phyloP scores from a whole-genome alignment of 176 grass and related monocot genomes.

The Juncus inflexus region DNA sequence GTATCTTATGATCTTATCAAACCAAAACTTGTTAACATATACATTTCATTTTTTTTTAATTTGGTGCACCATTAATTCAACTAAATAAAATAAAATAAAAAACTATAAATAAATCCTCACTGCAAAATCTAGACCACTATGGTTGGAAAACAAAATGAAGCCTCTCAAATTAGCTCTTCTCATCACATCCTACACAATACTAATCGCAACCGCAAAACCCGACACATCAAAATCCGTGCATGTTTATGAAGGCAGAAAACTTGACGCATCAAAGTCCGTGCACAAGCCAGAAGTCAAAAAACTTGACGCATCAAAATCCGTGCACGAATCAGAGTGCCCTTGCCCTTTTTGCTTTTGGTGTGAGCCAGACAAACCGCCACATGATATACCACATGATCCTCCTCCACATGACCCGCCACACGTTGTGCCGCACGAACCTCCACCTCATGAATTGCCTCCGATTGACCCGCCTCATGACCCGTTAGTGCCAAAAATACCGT shows the following conservation, averaged over 20 bases:
- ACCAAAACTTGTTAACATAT: not conserved
- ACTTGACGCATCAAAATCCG: constrained; percentile 7
- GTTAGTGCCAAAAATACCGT: constrained; percentile 13
- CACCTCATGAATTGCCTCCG: constrained; percentile 9
- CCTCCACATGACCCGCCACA: constrained; percentile 15
- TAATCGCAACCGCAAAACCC: not conserved
- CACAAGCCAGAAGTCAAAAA: no score
- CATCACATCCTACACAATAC: not conserved
- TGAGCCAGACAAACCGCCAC: constrained; percentile 6
- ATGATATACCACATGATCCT: not conserved
- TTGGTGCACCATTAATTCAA: constrained; percentile 19
- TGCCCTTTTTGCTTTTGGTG: constrained; percentile 22
- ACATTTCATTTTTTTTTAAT: not conserved
- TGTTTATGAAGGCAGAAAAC: no score
- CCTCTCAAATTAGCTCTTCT: constrained; percentile 16
- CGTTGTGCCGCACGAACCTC: not conserved
- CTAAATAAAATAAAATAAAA: constrained; percentile 6
- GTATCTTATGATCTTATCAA: not conserved
- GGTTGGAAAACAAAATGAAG: constrained; percentile 2
- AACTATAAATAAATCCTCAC: constrained; percentile 2
- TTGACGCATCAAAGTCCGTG: no score
- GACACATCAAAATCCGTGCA: constrained; percentile 20
- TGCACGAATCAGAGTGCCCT: constrained; percentile 18
- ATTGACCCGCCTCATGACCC: not conserved
- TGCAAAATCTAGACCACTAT: not conserved